A percentile compares a stretch with the other conserved stretches of the same genome.
These are phyloP conservation scores for Phytophthora sojae DNA, from an alignment of 352 stramenopile genomes.

Conservation along the genomic window DNA sequence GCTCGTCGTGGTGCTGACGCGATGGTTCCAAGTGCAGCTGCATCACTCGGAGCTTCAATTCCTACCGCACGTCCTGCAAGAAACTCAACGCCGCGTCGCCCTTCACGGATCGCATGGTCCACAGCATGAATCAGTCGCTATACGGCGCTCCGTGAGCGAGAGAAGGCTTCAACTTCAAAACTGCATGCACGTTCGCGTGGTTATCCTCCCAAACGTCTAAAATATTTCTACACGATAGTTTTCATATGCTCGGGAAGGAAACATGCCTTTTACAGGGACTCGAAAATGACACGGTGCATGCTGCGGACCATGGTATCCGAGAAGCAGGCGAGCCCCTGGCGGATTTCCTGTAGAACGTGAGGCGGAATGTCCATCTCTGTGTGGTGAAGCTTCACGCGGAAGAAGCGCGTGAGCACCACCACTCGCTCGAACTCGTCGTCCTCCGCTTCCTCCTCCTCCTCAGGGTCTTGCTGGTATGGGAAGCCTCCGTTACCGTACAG, in stretches of 20 bases:
- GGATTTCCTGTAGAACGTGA: conserved; percentile 43
- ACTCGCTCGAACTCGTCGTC: conserved; percentile 42
- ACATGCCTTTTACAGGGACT: conserved; percentile 20
- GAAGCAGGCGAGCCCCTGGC: conserved; percentile 42
- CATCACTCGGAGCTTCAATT: conserved; percentile 23
- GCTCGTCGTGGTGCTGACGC: conserved; percentile 37
- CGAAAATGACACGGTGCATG: conserved; percentile 49
- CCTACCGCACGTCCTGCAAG: conserved; percentile 22
- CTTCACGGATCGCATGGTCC: conserved; percentile 38
- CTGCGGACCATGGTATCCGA: conserved; percentile 50
- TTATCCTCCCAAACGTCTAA: conserved; percentile 17
- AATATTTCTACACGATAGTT: conserved; percentile 29
- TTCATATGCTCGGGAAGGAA: not conserved
- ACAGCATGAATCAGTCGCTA: conserved; percentile 41
- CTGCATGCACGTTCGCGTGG: conserved; percentile 16
- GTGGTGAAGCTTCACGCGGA: conserved; percentile 45
- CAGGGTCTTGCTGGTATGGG: conserved; percentile 19
- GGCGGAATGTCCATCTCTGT: conserved; percentile 43
- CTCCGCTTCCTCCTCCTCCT: conserved; percentile 22
- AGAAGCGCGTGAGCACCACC: conserved; percentile 44
- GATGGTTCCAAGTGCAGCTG: conserved; percentile 35
- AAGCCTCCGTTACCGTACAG: conserved; percentile 30
- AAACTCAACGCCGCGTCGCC: conserved; percentile 21
- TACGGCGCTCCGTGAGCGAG: conserved; percentile 17
- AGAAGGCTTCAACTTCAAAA: conserved; percentile 10